These are phyloP conservation scores for Kwoniella shivajii DNA, from an alignment of 1,284 basidiomycete species.

Conservation along the genomic window DNA sequence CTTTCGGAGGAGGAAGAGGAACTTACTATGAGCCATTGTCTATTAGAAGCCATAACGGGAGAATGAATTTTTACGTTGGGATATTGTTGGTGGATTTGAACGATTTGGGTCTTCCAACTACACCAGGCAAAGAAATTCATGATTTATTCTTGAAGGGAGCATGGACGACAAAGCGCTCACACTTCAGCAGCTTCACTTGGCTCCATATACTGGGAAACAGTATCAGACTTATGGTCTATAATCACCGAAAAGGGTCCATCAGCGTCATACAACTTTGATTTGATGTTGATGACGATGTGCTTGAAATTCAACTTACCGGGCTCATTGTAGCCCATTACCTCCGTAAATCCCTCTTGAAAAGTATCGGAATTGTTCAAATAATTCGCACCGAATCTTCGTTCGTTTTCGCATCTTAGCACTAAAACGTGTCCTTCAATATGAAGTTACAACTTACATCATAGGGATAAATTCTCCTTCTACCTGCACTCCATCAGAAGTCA, in stretches of 20 bases:
- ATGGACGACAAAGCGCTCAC: conserved; percentile 6
- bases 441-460: conserved; percentile 29
- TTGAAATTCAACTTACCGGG: conserved; percentile 27
- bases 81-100: conserved; percentile 16
- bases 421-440: background rate
- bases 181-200: background rate
- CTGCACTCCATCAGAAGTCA: conserved; percentile 11
- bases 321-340: conserved; percentile 37
- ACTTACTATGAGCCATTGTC: conserved; percentile 28
- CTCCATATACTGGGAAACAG: conserved; percentile 1
- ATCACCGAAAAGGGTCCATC: too few species aligned
- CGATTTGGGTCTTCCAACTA: conserved; percentile 30
- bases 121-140: too few species aligned
- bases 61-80: conserved; percentile 23
- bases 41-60: conserved; percentile 25
- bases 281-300: too few species aligned
- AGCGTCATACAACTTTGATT: too few species aligned
- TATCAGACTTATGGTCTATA: conserved; percentile 13
- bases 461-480: conserved; percentile 29
- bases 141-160: too few species aligned
- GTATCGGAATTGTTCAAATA: conserved; percentile 17
- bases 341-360: conserved; percentile 24
- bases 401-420: background rate
- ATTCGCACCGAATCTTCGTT: conserved; percentile 16
- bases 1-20: background rate